Evolutionary conservation across 2,329 filamentous ascomycete genomes (phyloP).

Genomic region (Fusarium papillatum): DNA sequence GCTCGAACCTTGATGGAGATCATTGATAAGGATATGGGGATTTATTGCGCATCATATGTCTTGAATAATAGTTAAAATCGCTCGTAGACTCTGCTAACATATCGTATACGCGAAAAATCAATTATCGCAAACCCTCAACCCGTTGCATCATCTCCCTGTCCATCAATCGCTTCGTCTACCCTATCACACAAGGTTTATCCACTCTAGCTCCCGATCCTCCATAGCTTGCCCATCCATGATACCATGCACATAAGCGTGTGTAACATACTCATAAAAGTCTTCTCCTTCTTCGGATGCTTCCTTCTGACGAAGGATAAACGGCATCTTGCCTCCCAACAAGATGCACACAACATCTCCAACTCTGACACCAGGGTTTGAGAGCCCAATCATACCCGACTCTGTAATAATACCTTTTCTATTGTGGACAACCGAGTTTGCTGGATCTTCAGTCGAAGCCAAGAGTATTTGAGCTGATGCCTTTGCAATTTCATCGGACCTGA

Average conservation of each 20-base stretch:
- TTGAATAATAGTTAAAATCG: not conserved
- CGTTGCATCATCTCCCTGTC: not conserved
- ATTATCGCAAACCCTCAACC: too few species aligned
- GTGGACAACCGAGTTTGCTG: not conserved
- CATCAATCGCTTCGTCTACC: not conserved
- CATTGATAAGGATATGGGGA: not conserved
- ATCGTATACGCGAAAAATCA: not conserved
- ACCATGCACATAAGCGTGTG: not conserved
- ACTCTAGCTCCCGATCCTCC: not conserved
- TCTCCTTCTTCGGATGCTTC: not conserved
- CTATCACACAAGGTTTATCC: conserved; percentile 38
- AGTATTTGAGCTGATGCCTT: not conserved
- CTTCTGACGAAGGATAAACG: not conserved
- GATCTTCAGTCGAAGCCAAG: not conserved
- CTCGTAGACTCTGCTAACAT: not conserved
- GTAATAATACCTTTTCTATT: not conserved
- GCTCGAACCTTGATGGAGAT: not conserved
- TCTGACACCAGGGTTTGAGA: not conserved
- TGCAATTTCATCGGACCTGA: not conserved
- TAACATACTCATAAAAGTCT: not conserved
- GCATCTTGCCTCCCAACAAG: not conserved
- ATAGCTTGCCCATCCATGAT: conserved; percentile 8
- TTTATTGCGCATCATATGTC: not conserved
- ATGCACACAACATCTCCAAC: not conserved
- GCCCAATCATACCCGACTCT: not conserved